Evolutionary conservation across 441 rosid genomes (phyloP).

Genomic region (Populus hybrid): DNA sequence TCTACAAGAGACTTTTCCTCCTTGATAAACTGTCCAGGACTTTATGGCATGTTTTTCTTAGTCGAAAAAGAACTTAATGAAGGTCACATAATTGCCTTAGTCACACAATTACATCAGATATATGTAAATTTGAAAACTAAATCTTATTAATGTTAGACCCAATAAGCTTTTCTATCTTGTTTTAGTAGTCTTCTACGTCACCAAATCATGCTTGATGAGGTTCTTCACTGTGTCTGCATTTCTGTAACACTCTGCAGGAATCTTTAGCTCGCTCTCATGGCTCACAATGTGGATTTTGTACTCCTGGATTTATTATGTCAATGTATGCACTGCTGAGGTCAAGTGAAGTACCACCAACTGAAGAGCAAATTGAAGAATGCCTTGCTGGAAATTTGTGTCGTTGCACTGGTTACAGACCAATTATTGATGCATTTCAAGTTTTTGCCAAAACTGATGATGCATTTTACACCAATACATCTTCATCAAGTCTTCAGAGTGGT

Average conservation of each 20-base stretch:
- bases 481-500: constrained; percentile 46
- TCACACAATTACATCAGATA: background rate
- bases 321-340: constrained; percentile 85
- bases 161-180: background rate
- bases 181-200: background rate
- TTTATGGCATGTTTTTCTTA: background rate
- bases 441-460: constrained; percentile 80
- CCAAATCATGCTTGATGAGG: background rate
- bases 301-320: constrained; percentile 97
- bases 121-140: background rate
- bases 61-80: background rate
- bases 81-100: background rate
- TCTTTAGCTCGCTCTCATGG: constrained; percentile 76
- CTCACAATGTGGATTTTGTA: constrained; percentile 97
- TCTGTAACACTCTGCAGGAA: constrained; percentile 46
- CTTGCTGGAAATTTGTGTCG: constrained; percentile 96
- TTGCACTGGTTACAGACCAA: constrained; percentile 95
- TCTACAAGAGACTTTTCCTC: background rate
- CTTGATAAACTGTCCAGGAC: background rate
- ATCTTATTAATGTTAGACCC: background rate
- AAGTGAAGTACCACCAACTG: constrained; percentile 56
- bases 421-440: constrained; percentile 86
- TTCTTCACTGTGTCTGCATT: background rate
- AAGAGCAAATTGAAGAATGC: constrained; percentile 88
- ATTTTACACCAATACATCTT: constrained; percentile 44